A percentile compares a stretch with the other conserved stretches of the same genome.
Conservation (phyloP, 306 rosid species). For the Geum urbanum region DNA sequence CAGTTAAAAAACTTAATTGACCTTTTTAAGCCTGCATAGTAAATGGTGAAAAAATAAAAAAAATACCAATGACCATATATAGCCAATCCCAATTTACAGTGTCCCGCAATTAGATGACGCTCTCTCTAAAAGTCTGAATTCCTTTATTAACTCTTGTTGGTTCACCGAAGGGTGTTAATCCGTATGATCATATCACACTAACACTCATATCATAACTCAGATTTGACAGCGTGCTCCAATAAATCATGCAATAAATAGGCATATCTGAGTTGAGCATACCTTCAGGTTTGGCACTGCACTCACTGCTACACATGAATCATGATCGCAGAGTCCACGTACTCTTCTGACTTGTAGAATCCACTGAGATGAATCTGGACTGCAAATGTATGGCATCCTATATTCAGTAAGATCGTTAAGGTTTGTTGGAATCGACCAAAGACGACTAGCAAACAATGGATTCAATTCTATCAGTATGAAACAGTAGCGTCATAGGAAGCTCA, state of each 20-base stretch:
- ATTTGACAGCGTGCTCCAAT: background rate
- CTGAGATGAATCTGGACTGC: constrained; percentile 63
- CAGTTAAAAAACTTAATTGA: too few relatives aligned
- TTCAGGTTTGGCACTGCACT: background rate
- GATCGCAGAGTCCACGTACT: background rate
- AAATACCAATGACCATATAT: background rate
- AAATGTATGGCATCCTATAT: constrained; percentile 94
- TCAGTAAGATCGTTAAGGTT: constrained; percentile 90
- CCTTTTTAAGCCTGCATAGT: background rate
- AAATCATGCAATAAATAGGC: background rate
- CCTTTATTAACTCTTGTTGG: background rate
- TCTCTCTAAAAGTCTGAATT: background rate
- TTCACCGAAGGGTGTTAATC: background rate
- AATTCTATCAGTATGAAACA: background rate
- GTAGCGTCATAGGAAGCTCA: background rate
- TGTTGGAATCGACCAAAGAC: constrained; percentile 82
- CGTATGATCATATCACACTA: background rate
- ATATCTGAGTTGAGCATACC: background rate
- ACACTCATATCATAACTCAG: background rate
- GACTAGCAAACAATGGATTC: constrained; percentile 40
- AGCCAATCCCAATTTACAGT: background rate
- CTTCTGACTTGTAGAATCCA: background rate
- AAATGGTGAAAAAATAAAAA: background rate
- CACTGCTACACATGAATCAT: background rate
- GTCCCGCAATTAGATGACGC: background rate